Conservation (phyloP, 1,284 basidiomycete species). For the Tilletia caries region DNA sequence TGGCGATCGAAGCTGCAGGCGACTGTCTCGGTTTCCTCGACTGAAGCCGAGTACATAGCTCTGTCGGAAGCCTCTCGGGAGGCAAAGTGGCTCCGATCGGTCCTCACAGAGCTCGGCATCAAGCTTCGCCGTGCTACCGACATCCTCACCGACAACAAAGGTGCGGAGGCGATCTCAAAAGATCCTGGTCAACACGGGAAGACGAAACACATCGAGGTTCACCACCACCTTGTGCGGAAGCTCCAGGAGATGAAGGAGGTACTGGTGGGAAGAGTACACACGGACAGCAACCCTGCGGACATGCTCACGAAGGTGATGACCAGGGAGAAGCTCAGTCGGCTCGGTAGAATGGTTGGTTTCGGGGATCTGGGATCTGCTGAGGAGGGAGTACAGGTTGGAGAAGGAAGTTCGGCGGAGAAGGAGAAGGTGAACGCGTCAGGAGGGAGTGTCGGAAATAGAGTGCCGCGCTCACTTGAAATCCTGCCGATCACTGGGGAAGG, state of each 20-base stretch:
- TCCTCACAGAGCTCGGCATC: constrained; percentile 1
- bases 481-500: no score
- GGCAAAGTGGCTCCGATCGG: background rate
- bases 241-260: background rate
- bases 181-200: background rate
- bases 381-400: no score
- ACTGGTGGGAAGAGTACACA: background rate
- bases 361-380: no score
- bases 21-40: background rate
- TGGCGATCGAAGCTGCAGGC: background rate
- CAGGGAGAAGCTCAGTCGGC: background rate
- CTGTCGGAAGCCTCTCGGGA: background rate
- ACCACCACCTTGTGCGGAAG: background rate
- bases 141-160: constrained; percentile 1
- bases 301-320: background rate
- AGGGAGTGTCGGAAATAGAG: no score
- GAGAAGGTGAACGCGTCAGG: no score
- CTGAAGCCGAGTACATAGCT: constrained; percentile 6
- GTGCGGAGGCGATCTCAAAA: background rate
- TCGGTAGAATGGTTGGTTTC: no score
- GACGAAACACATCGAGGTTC: constrained; percentile 4
- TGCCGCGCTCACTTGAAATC: no score
- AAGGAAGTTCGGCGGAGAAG: no score
- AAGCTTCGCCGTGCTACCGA: background rate
- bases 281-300: background rate